Evolutionary conservation across 768 basidiomycete genomes (phyloP).

Genomic region (Goffeauzyma gilvescens): DNA sequence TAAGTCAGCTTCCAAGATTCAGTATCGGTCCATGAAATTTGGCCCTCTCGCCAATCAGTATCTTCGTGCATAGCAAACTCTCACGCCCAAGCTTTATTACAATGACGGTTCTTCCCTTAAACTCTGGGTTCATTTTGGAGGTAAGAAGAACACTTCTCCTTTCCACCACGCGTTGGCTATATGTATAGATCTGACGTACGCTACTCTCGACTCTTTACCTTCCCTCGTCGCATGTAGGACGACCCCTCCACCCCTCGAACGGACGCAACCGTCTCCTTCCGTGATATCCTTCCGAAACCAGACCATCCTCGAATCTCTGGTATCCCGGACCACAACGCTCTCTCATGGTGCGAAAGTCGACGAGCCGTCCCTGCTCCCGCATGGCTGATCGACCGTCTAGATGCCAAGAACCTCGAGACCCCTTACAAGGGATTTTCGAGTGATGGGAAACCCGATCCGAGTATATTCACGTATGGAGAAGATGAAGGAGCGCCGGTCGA

Average conservation of each 20-base stretch:
- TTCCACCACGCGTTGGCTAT: not conserved
- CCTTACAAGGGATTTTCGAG: slow-evolving; percentile 18
- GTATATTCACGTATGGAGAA: slow-evolving; percentile 13
- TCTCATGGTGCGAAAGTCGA: slow-evolving; percentile 17
- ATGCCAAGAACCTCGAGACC: slow-evolving; percentile 13
- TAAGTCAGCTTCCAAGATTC: too few species aligned
- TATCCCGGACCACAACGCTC: slow-evolving; percentile 13
- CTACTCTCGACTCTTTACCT: not conserved
- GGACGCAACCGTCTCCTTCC: slow-evolving; percentile 17
- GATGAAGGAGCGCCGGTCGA: slow-evolving; percentile 22
- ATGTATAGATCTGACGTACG: not conserved
- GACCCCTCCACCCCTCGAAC: slow-evolving; percentile 16
- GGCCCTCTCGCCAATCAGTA: not conserved
- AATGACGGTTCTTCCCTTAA: not conserved
- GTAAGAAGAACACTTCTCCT: not conserved
- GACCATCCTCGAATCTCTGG: slow-evolving; percentile 19
- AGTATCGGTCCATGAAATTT: too few species aligned
- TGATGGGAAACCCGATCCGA: slow-evolving; percentile 15
- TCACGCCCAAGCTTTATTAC: not conserved
- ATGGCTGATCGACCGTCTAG: slow-evolving; percentile 21
- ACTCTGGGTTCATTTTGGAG: not conserved
- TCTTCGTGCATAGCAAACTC: not conserved
- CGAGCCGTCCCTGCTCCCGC: slow-evolving; percentile 14
- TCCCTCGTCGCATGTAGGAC: slow-evolving; percentile 6
- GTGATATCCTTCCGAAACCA: slow-evolving; percentile 15